These are phyloP conservation scores for Trametes maxima DNA, from an alignment of 768 basidiomycete genomes.

Conservation along the genomic window DNA sequence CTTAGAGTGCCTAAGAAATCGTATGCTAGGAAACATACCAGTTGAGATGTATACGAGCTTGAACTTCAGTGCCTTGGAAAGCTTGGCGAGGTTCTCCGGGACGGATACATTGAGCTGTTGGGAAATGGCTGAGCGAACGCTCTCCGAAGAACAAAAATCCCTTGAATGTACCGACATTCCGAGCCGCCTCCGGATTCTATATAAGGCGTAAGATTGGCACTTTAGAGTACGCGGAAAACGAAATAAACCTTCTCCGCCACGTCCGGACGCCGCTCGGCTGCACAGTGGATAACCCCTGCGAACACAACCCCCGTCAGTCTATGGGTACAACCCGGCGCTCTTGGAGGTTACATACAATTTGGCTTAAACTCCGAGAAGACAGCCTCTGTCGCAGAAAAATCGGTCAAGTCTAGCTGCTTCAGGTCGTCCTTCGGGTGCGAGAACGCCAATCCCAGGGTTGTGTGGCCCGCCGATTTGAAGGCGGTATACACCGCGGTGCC, in stretches of 20 bases:
- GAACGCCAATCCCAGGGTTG: conserved; percentile 72
- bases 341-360: conserved; percentile 54
- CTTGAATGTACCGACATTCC: conserved; percentile 46
- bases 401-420: conserved; percentile 67
- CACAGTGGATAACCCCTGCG: conserved; percentile 90
- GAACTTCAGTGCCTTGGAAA: conserved; percentile 63
- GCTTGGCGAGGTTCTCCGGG: conserved; percentile 67
- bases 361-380: conserved; percentile 64
- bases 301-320: not conserved
- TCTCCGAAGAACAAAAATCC: no score
- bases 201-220: not conserved
- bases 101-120: conserved; percentile 78
- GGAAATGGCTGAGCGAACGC: not conserved
- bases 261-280: conserved; percentile 92
- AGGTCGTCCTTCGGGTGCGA: conserved; percentile 60
- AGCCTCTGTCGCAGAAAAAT: conserved; percentile 52
- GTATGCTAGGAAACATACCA: conserved; percentile 40
- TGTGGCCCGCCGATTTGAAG: conserved; percentile 49
- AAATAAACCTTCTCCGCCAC: conserved; percentile 81
- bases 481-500: conserved; percentile 76
- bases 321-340: no score
- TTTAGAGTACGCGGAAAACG: not conserved
- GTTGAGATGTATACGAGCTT: conserved; percentile 92
- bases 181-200: conserved; percentile 72
- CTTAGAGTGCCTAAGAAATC: not conserved